These are phyloP conservation scores for Paulownia fortunei DNA, from an alignment of 257 asterid genomes.

Conservation along the genomic window DNA sequence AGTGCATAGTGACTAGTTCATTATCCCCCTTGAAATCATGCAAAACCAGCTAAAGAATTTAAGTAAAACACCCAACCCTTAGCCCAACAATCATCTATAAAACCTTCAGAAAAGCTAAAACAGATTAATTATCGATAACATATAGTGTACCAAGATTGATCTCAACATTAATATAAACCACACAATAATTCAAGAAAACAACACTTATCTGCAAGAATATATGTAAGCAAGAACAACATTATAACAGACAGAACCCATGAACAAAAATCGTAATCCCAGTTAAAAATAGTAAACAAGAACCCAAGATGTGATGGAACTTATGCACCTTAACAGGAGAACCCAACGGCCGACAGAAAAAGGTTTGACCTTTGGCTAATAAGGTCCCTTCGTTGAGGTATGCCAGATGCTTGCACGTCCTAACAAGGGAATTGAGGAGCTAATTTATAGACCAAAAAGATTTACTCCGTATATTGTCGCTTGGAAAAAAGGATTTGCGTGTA, in stretches of 20 bases:
- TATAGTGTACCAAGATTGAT: too few relatives aligned
- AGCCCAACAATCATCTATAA: too few relatives aligned
- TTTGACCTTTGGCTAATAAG: neutral
- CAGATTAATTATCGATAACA: too few relatives aligned
- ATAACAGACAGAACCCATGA: constrained; percentile 8
- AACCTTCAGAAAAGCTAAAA: too few relatives aligned
- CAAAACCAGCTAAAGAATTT: neutral
- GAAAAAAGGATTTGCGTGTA: neutral
- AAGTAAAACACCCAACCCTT: too few relatives aligned
- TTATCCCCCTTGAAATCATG: neutral
- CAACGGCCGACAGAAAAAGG: neutral
- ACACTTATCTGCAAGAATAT: neutral
- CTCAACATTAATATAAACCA: too few relatives aligned
- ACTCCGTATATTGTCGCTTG: too few relatives aligned
- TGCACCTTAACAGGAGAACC: constrained; percentile 29
- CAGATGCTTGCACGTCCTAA: constrained; percentile 38
- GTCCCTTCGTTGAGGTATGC: constrained; percentile 11
- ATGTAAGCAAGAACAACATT: neutral
- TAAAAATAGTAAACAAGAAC: neutral
- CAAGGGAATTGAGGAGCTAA: neutral
- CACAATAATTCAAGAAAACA: too few relatives aligned
- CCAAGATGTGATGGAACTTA: neutral
- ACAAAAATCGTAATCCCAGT: neutral
- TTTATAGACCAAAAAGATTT: constrained; percentile 32
- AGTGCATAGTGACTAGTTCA: too few relatives aligned